Evolutionary conservation across 2,329 filamentous ascomycete species (phyloP).

Genomic region (Microthyrium microscopicum): DNA sequence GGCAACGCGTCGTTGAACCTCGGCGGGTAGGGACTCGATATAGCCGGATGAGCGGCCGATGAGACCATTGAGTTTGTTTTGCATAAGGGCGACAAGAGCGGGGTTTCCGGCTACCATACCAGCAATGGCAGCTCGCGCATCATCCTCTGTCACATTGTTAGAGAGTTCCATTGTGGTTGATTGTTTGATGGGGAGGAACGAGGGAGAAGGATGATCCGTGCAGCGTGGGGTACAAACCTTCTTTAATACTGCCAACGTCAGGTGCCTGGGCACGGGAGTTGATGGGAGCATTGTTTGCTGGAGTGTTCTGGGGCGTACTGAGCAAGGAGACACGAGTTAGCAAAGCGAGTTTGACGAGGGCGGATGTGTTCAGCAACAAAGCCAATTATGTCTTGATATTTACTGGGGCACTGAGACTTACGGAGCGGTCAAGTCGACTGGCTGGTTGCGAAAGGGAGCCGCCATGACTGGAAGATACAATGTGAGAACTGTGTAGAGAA

Average conservation of each 20-base stretch:
- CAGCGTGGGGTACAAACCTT: conserved; percentile 49
- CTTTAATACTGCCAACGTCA: conserved; percentile 84
- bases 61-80: conserved; percentile 83
- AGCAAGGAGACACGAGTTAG: conserved; percentile 15
- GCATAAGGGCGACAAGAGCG: conserved; percentile 88
- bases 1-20: conserved; percentile 82
- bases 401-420: conserved; percentile 26
- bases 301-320: conserved; percentile 97
- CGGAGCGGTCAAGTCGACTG: conserved; percentile 45
- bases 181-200: neutral
- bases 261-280: conserved; percentile 95
- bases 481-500: too few relatives aligned
- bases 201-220: conserved; percentile 11
- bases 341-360: neutral
- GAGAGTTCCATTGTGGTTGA: neutral
- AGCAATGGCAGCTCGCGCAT: conserved; percentile 73
- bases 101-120: conserved; percentile 81
- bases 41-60: conserved; percentile 94
- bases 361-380: neutral
- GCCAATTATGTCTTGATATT: neutral
- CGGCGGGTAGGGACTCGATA: conserved; percentile 81
- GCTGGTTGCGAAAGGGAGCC: conserved; percentile 53
- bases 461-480: too few relatives aligned
- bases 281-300: conserved; percentile 87
- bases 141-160: conserved; percentile 50